Percentiles rank a stretch among this genome's conserved stretches.
Evolutionary conservation across 768 basidiomycete species (phyloP).

Genomic region (Amanita inopinata): DNA sequence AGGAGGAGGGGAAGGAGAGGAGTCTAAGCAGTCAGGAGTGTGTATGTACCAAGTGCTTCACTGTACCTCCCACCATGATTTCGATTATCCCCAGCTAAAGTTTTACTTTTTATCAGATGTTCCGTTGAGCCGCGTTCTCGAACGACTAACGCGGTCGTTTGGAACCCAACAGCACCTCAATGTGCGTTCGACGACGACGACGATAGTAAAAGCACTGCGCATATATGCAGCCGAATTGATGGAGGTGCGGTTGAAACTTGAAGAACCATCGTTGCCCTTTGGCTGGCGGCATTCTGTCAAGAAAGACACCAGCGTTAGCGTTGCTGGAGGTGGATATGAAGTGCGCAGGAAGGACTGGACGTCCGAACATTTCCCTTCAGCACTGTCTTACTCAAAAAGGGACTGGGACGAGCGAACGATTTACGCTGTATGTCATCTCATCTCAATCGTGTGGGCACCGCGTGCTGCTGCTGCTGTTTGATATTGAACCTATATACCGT

Average conservation of each 20-base stretch:
- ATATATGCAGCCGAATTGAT: constrained; percentile 32
- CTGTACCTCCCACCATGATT: neutral
- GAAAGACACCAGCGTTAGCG: too few species aligned
- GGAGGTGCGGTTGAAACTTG: constrained; percentile 55
- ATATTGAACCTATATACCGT: too few species aligned
- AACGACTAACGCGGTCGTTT: constrained; percentile 26
- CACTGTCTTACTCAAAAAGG: constrained; percentile 17
- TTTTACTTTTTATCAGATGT: constrained; percentile 38
- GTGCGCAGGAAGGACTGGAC: constrained; percentile 45
- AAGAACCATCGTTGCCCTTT: constrained; percentile 27
- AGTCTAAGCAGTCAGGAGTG: constrained; percentile 9
- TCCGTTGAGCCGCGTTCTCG: constrained; percentile 45
- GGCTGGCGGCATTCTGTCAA: constrained; percentile 21
- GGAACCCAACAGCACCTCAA: constrained; percentile 15
- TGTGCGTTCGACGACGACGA: constrained; percentile 13
- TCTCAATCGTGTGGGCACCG: too few species aligned
- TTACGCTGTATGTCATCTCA: constrained; percentile 44
- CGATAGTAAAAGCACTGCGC: constrained; percentile 56
- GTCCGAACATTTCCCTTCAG: constrained; percentile 14
- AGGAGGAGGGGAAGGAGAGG: constrained; percentile 17
- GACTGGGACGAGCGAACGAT: constrained; percentile 58
- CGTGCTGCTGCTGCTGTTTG: too few species aligned
- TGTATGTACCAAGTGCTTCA: neutral
- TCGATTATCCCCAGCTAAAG: too few species aligned
- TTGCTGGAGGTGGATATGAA: constrained; percentile 68